A percentile compares a stretch with the other conserved stretches of the same genome.
Conservation (phyloP, 257 asterid species). For the Solanum boliviense region DNA sequence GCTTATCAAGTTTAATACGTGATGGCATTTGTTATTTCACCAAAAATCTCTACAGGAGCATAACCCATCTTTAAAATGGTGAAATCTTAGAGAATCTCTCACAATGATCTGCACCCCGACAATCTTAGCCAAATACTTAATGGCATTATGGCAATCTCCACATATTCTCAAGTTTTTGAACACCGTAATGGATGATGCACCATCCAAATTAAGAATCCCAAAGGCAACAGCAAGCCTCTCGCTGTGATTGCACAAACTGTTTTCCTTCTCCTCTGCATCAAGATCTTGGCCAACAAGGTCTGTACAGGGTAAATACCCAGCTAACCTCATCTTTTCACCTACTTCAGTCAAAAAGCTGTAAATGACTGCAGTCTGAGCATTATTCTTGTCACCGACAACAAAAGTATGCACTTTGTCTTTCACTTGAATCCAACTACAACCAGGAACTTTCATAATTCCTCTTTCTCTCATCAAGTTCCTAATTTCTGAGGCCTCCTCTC, state of each 20-base stretch:
- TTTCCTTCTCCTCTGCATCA: conserved; percentile 59
- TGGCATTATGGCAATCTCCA: conserved; percentile 30
- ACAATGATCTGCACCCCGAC: conserved; percentile 15
- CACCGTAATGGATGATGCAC: conserved; percentile 41
- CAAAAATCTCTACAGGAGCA: conserved; percentile 25
- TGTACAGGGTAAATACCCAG: conserved; percentile 41
- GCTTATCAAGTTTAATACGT: background rate
- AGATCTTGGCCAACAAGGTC: conserved; percentile 61
- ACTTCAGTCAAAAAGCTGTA: conserved; percentile 37
- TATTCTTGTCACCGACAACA: conserved; percentile 47
- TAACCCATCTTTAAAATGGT: conserved; percentile 17
- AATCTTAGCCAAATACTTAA: conserved; percentile 29
- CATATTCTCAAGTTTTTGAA: conserved; percentile 45
- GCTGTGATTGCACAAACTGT: conserved; percentile 59
- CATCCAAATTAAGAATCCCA: conserved; percentile 53
- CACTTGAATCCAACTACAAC: conserved; percentile 69
- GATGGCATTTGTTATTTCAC: conserved; percentile 1
- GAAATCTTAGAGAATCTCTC: conserved; percentile 18
- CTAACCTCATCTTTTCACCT: conserved; percentile 44
- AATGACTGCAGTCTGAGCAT: conserved; percentile 22
- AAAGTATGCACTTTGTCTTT: conserved; percentile 41
- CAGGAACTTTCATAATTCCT: conserved; percentile 54
- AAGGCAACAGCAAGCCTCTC: conserved; percentile 75
- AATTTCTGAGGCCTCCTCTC: conserved; percentile 50
- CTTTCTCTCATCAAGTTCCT: conserved; percentile 64